Evolutionary conservation across 495 filamentous ascomycete genomes (phyloP).

Genomic region (Gamarada debralockiae): DNA sequence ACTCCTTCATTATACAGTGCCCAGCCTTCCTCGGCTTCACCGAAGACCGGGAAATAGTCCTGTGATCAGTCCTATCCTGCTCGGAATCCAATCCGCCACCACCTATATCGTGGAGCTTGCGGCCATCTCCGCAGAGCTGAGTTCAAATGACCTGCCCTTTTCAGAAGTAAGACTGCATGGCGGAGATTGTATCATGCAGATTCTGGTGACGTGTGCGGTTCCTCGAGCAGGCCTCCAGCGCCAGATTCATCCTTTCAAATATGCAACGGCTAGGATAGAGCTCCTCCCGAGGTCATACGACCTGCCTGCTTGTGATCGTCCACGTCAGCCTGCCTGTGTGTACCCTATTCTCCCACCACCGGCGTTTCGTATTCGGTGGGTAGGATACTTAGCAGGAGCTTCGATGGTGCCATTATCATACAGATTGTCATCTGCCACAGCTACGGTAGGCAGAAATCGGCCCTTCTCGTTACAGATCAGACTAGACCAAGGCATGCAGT

Average conservation of each 20-base stretch:
- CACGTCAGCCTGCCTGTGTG: constrained; percentile 12
- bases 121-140: not conserved
- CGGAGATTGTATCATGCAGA: not conserved
- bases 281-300: not conserved
- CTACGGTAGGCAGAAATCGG: constrained; percentile 11
- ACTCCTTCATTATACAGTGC: not conserved
- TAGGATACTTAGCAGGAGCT: constrained; percentile 19
- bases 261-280: not conserved
- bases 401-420: constrained; percentile 18
- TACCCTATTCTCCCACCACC: constrained; percentile 13
- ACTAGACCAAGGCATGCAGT: constrained; percentile 12
- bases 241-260: not conserved
- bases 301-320: not conserved
- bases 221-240: constrained; percentile 1
- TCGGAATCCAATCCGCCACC: not conserved
- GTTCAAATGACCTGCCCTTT: constrained; percentile 4
- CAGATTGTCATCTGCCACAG: constrained; percentile 10
- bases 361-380: constrained; percentile 20
- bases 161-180: constrained; percentile 6
- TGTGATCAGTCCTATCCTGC: constrained; percentile 4
- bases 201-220: constrained; percentile 12
- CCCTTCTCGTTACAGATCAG: constrained; percentile 15
- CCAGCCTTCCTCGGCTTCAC: not conserved
- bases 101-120: not conserved
- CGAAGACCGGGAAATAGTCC: not conserved